Evolutionary conservation across 257 asterid species (phyloP), one percentile per base, ranked within the genome.

Genomic region (Primulina tabacum): DNA sequence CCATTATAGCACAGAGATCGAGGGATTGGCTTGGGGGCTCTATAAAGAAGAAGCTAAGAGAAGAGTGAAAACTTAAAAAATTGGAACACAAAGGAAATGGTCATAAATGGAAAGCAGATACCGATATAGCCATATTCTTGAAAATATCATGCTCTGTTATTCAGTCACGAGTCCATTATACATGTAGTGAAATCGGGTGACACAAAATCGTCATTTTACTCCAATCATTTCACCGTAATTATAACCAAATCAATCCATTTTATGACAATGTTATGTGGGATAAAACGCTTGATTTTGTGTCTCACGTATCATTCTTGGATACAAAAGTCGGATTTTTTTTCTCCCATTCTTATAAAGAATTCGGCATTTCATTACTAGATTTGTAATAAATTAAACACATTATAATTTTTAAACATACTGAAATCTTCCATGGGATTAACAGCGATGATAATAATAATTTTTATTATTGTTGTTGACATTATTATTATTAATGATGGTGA

Each of bases 1-100:
- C 66, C 78, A 84, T 58, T 52, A 69, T 64, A 73, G 76, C 78
- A 80, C 70, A 75, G 72, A 79, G 57, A 59, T 65, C 61, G 72
- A 24, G 6, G 30, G 82, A 74, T 76, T 77, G 72, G 71, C 68
- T 62, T 55, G 68, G 74, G 57, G 81, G 80, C 75, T 78, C 76
- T 71, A 66, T 76, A 76, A 16, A 50, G 57, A 50, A 50, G 57
- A 50, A 50, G 57, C 57, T 50, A 50, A 50, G 57, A 50, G 73
- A 67, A 68, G 78, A 78, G 77, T 50, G 57, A 64, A 82, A 76
- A 73, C 68, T 69, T 72, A 72, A 74, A 21, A 77, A 37, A 65
- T 60, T 50, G 71, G 70, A 76, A 58, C 62, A 60, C 47, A 66
- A 77, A 35, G 82, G 58, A 20, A 50, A 50, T 50, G 57, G 57